Base-by-base conservation (phyloP, 768 basidiomycete species). In the Leccinum pellstonianum region DNA sequence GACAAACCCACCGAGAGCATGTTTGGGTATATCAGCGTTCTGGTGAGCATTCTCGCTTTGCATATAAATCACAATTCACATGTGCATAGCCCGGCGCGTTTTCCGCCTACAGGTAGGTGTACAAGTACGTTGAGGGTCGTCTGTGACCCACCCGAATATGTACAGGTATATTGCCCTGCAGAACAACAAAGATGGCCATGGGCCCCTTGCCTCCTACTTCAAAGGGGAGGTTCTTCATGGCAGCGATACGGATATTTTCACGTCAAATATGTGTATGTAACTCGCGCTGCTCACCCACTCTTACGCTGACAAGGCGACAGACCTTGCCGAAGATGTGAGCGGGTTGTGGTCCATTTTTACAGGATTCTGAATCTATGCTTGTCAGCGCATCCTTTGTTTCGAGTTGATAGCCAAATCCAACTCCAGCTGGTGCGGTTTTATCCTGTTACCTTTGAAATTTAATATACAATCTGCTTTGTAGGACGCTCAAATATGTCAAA, bases 401-500 rank as follows among this genome's bases (percentile, higher is more conserved):
- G 88, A 90, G 70, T 81, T 91, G 23, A 83, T 91, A 19, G 88
- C 90, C 3, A 90, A 90, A 69, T 77, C 83, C 8, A 88, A 91
- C 68, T 86, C 81, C n/a, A 83, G 83, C 73, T 92, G 94, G 90
- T 89, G 59, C 56, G 79, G 66, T 29, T 71, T 3, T 2, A 25
- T 21, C 23, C 31, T n/a, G 17, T 12, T 53, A 9, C 3, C 5
- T 15, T 51, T 10, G 31, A 29, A 9, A 54, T 47, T 5, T n/a
- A 19, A 21, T 58, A 59, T 37, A 62, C 48, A 66, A 15, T 65
- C 41, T 31, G 46, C 53, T 64, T 65, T 68, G 65, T 62, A 97
- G 96, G 96, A 81, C 93, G n/a, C 82, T 99, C 54, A 93, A 91
- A 80, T 99, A 97, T 68, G 95, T 98, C 68, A 93, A 93, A 72